phyloP scores from a whole-genome alignment of 306 rosid genomes.

The Nissolia schottii region DNA sequence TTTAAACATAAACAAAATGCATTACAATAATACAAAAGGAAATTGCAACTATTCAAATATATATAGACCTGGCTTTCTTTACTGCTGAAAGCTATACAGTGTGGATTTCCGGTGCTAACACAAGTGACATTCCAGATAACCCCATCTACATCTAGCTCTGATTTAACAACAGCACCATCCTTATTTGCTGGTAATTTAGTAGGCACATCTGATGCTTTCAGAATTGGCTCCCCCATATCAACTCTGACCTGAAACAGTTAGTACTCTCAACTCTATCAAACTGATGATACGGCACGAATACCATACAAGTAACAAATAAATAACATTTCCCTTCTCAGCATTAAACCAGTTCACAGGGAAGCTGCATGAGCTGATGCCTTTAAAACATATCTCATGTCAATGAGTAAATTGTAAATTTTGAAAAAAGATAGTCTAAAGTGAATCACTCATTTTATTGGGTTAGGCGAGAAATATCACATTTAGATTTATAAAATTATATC shows the following conservation, averaged over 20 bases:
- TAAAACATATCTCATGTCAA: neutral
- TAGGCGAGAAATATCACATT: too few species aligned
- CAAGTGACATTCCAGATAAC: conserved; percentile 84
- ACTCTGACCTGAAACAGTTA: conserved; percentile 69
- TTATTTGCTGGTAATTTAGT: conserved; percentile 60
- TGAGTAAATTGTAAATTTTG: conserved; percentile 22
- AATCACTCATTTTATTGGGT: too few species aligned
- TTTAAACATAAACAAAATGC: conserved; percentile 15
- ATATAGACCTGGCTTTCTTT: conserved; percentile 54
- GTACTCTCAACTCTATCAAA: conserved; percentile 14
- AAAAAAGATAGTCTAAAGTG: too few species aligned
- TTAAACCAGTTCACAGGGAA: neutral
- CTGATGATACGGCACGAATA: neutral
- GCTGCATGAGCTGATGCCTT: conserved; percentile 1
- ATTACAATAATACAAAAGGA: neutral
- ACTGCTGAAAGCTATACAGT: conserved; percentile 68
- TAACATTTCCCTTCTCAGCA: neutral
- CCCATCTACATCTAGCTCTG: conserved; percentile 70
- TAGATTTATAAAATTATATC: too few species aligned
- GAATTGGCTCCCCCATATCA: conserved; percentile 95
- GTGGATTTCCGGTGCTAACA: conserved; percentile 99
- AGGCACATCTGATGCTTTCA: conserved; percentile 78
- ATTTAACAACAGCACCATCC: conserved; percentile 58
- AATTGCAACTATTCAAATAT: neutral
- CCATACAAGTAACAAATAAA: neutral